Percentiles rank a stretch among this genome's conserved stretches.
Conservation (phyloP, 139 green algal species). For the Yamagishiella unicocca region DNA sequence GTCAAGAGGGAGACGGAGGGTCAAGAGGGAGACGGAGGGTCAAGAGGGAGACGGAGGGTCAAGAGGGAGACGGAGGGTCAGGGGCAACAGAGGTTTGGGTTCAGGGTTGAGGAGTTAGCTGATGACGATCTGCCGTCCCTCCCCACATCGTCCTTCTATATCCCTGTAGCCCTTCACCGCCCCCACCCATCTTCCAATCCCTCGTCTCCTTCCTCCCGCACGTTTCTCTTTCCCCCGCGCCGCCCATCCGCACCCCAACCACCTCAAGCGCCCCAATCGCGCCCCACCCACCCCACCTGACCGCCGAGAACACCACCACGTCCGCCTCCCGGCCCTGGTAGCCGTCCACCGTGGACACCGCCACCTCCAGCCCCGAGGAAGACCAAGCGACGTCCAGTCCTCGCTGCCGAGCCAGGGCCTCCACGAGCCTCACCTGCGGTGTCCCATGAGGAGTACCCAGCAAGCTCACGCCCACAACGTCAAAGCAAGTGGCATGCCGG, state of each 20-base stretch:
- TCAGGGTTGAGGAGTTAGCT: too few species aligned
- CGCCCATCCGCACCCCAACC: not conserved
- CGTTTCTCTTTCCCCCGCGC: not conserved
- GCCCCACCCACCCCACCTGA: not conserved
- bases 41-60: too few species aligned
- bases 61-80: not conserved
- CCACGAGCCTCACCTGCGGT: constrained; percentile 47
- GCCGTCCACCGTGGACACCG: constrained; percentile 66
- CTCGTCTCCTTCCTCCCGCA: too few species aligned
- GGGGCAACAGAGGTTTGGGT: not conserved
- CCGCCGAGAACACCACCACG: constrained; percentile 70
- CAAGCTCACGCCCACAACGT: too few species aligned
- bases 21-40: too few species aligned
- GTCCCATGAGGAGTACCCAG: too few species aligned
- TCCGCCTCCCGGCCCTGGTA: constrained; percentile 79
- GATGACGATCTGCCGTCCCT: too few species aligned
- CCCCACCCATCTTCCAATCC: not conserved
- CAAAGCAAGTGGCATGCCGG: too few species aligned
- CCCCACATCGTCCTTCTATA: not conserved
- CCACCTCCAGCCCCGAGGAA: constrained; percentile 11
- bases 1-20: too few species aligned
- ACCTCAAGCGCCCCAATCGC: not conserved
- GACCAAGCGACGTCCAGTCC: constrained; percentile 4
- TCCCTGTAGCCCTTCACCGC: not conserved
- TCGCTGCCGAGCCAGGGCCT: constrained; percentile 35